phyloP scores from a whole-genome alignment of 495 filamentous ascomycete genomes.

The Neurospora hispaniola region DNA sequence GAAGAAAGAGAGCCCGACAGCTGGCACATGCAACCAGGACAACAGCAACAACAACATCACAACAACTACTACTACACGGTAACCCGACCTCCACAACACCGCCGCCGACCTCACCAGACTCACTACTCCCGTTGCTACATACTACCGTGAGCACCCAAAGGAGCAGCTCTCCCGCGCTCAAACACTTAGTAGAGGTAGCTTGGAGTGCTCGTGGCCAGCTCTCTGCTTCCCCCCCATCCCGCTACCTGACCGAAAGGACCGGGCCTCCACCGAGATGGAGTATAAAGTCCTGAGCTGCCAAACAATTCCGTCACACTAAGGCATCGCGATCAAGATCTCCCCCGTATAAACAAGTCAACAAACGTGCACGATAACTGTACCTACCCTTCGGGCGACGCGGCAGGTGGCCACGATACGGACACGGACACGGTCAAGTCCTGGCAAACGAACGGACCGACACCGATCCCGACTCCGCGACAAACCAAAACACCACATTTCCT shows the following conservation, averaged over 20 bases:
- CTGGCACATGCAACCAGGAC: background rate
- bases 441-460: background rate
- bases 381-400: background rate
- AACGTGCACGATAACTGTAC: background rate
- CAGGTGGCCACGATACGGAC: background rate
- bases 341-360: background rate
- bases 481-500: constrained; percentile 1
- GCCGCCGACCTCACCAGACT: background rate
- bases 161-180: background rate
- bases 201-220: background rate
- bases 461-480: constrained; percentile 1
- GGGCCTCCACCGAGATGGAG: background rate
- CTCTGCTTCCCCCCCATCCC: background rate
- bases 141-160: background rate
- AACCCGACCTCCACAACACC: background rate
- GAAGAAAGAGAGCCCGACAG: background rate
- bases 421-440: background rate
- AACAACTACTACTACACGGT: background rate
- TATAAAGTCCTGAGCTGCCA: background rate
- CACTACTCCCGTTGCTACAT: background rate
- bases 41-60: background rate
- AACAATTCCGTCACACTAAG: background rate
- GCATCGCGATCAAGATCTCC: background rate
- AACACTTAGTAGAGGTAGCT: background rate
- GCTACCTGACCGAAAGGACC: background rate